Evolutionary conservation across 768 basidiomycete genomes (phyloP).

Genomic region (Serendipita sp.): DNA sequence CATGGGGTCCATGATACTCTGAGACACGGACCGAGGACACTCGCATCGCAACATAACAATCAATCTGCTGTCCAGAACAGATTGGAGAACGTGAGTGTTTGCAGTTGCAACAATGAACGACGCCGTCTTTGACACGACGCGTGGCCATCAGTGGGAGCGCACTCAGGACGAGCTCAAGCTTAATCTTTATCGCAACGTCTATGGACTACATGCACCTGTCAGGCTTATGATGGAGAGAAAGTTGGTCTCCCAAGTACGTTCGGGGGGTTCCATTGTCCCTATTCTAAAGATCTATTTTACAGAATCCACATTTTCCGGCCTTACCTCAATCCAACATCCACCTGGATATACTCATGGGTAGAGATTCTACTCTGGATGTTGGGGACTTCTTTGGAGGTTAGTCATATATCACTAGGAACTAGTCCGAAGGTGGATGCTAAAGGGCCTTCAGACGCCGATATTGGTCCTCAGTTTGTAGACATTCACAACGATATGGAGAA

Average conservation of each 20-base stretch:
- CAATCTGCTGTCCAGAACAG: constrained; percentile 47
- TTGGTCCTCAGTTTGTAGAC: constrained; percentile 28
- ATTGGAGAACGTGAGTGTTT: constrained; percentile 50
- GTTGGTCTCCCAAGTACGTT: constrained; percentile 56
- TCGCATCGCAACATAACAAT: constrained; percentile 57
- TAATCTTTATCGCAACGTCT: constrained; percentile 65
- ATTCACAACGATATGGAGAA: constrained; percentile 56
- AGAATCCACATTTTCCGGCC: constrained; percentile 55
- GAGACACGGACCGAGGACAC: constrained; percentile 63
- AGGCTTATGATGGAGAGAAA: constrained; percentile 88
- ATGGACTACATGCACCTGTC: constrained; percentile 80
- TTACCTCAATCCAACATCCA: constrained; percentile 61
- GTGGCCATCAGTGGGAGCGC: constrained; percentile 61
- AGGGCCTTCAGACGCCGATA: constrained; percentile 34
- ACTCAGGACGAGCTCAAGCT: constrained; percentile 81
- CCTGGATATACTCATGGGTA: constrained; percentile 85
- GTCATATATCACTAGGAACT: background rate
- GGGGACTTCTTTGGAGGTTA: constrained; percentile 66
- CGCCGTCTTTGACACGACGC: background rate
- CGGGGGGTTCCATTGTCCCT: background rate
- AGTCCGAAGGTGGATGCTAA: background rate
- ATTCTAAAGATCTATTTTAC: constrained; percentile 1
- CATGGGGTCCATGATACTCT: constrained; percentile 82
- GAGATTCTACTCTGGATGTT: constrained; percentile 68
- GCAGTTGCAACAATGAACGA: background rate